Evolutionary conservation across 495 filamentous ascomycete genomes (phyloP).

Genomic region (Opeltia flavorubescens): DNA sequence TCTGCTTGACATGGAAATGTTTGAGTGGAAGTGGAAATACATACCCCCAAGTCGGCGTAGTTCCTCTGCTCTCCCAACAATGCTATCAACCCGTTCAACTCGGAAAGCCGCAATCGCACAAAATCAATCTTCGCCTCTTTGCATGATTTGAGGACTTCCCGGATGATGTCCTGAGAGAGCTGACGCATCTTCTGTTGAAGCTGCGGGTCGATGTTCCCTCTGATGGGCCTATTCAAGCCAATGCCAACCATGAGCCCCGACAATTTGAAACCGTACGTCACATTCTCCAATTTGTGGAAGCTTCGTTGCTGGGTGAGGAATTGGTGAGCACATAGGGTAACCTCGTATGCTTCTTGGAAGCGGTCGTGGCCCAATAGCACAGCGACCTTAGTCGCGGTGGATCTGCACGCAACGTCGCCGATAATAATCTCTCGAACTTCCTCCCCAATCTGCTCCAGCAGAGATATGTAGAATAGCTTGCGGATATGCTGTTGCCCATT

Average conservation of each 20-base stretch:
- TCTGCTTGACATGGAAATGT: neutral
- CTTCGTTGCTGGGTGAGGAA: slow-evolving; percentile 41
- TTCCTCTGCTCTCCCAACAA: slow-evolving; percentile 45
- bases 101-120: slow-evolving; percentile 33
- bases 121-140: slow-evolving; percentile 37
- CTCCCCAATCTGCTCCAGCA: slow-evolving; percentile 31
- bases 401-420: slow-evolving; percentile 19
- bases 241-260: slow-evolving; percentile 38
- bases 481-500: slow-evolving; percentile 23
- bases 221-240: slow-evolving; percentile 24
- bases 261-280: slow-evolving; percentile 41
- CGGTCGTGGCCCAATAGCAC: slow-evolving; percentile 28
- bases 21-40: slow-evolving; percentile 1
- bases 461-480: slow-evolving; percentile 36
- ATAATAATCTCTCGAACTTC: slow-evolving; percentile 29
- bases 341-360: slow-evolving; percentile 37
- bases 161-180: slow-evolving; percentile 39
- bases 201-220: slow-evolving; percentile 25
- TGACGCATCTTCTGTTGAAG: slow-evolving; percentile 33
- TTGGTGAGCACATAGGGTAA: slow-evolving; percentile 38
- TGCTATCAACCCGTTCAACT: slow-evolving; percentile 39
- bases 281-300: slow-evolving; percentile 31
- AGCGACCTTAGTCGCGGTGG: slow-evolving; percentile 25
- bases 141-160: slow-evolving; percentile 35
- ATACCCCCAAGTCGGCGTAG: slow-evolving; percentile 44